A percentile compares a stretch with the other conserved stretches of the same genome.
Evolutionary conservation across 2,329 filamentous ascomycete species (phyloP).

Genomic region (Diaporthe ampelina): DNA sequence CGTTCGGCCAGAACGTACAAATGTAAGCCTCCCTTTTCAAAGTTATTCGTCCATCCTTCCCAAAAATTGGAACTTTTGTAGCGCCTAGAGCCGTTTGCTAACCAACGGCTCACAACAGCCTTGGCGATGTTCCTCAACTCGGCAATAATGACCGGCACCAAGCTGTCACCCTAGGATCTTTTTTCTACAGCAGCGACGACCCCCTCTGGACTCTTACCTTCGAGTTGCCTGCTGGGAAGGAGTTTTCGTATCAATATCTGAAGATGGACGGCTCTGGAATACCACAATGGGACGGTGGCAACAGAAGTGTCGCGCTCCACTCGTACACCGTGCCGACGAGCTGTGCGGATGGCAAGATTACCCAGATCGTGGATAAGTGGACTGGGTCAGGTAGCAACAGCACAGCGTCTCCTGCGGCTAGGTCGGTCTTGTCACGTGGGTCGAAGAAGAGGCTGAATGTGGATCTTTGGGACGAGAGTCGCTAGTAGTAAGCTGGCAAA

Average conservation of each 20-base stretch:
- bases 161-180: conserved; percentile 18
- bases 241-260: conserved; percentile 3
- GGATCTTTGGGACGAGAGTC: not conserved
- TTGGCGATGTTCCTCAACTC: conserved; percentile 1
- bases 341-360: not conserved
- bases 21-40: not conserved
- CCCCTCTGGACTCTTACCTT: conserved; percentile 10
- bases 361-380: not conserved
- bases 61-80: too few relatives aligned
- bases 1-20: conserved; percentile 1
- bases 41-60: too few relatives aligned
- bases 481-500: not conserved
- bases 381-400: not conserved
- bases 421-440: not conserved
- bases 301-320: not conserved
- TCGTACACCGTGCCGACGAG: not conserved
- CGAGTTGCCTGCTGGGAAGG: not conserved
- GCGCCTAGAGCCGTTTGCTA: not conserved
- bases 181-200: not conserved
- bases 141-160: not conserved
- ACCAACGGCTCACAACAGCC: not conserved
- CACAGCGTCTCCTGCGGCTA: not conserved
- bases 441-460: conserved; percentile 5
- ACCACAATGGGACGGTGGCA: conserved; percentile 2
- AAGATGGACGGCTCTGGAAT: conserved; percentile 6